phyloP scores from a whole-genome alignment of 176 grass and related monocot species.

The bread wheat (Triticum aestivum) region DNA sequence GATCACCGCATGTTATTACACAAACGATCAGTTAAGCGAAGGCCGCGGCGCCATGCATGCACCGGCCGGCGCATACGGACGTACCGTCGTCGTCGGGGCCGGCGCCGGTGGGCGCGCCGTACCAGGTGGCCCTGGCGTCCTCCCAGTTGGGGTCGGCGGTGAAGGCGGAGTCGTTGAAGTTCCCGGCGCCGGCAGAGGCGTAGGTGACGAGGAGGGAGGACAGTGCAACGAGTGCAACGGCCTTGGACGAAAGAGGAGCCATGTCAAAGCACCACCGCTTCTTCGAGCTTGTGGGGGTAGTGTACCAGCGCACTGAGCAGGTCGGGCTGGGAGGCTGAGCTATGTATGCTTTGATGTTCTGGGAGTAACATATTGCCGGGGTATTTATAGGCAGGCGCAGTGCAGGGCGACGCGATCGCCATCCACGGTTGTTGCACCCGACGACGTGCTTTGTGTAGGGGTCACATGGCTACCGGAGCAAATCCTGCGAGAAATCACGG shows the following conservation, averaged over 20 bases:
- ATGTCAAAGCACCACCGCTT: neutral
- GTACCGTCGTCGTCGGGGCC: conserved; percentile 57
- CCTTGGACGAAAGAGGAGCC: neutral
- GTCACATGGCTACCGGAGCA: conserved; percentile 49
- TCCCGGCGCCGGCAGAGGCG: neutral
- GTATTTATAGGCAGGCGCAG: conserved; percentile 39
- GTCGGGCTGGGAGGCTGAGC: conserved; percentile 7
- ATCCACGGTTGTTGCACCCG: conserved; percentile 50
- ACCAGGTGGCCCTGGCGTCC: conserved; percentile 63
- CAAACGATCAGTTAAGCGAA: neutral
- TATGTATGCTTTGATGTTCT: conserved; percentile 29
- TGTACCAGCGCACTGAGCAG: neutral
- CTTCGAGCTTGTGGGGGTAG: neutral
- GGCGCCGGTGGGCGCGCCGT: conserved; percentile 61
- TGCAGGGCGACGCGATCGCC: conserved; percentile 22
- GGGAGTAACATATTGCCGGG: conserved; percentile 12
- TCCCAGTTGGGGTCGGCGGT: conserved; percentile 51
- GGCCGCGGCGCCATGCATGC: no score
- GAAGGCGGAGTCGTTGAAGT: conserved; percentile 24
- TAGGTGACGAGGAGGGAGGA: conserved; percentile 22
- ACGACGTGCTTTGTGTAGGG: conserved; percentile 32
- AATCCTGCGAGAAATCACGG: conserved; percentile 25
- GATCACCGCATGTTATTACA: neutral
- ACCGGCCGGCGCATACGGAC: neutral
- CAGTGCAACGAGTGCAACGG: conserved; percentile 19